phyloP scores from a whole-genome alignment of 1,139 yeast genomes.

The Blastobotrys capitulatus region DNA sequence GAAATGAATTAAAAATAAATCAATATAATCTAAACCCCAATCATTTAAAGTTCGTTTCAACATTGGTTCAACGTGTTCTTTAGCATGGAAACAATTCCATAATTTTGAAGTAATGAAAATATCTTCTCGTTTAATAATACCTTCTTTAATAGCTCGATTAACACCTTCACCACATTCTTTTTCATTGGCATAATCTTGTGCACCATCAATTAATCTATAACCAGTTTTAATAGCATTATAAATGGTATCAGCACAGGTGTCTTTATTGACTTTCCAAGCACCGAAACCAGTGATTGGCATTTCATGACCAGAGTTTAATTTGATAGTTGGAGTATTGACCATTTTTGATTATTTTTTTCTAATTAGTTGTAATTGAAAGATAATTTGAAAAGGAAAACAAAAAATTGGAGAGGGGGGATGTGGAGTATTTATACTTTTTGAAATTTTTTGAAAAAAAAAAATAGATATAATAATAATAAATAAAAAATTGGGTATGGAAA shows the following conservation, averaged over 20 bases:
- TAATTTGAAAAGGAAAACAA: too few species aligned
- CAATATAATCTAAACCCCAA: constrained; percentile 55
- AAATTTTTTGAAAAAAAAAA: too few species aligned
- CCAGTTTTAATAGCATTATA: constrained; percentile 42
- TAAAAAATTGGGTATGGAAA: too few species aligned
- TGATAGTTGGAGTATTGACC: constrained; percentile 16
- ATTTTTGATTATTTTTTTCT: not conserved
- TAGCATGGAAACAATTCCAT: constrained; percentile 41
- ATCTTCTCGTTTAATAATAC: constrained; percentile 38
- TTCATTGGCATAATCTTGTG: constrained; percentile 40
- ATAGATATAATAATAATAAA: too few species aligned
- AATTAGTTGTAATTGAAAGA: too few species aligned
- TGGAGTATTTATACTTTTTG: too few species aligned
- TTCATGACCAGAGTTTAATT: constrained; percentile 33
- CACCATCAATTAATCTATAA: constrained; percentile 42
- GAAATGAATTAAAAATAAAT: constrained; percentile 60
- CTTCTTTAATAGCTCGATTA: constrained; percentile 36
- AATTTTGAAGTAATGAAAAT: constrained; percentile 40
- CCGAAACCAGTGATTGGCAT: constrained; percentile 49
- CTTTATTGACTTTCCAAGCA: constrained; percentile 41
- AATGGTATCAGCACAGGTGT: constrained; percentile 39
- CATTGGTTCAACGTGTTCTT: constrained; percentile 42
- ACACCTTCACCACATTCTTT: constrained; percentile 40
- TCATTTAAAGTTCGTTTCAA: constrained; percentile 47
- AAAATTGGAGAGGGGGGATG: too few species aligned